A percentile compares a stretch with the other conserved stretches of the same genome.
These are phyloP conservation scores for Zoysia pacifica DNA, from an alignment of 176 grass and related monocot species.

Conservation along the genomic window DNA sequence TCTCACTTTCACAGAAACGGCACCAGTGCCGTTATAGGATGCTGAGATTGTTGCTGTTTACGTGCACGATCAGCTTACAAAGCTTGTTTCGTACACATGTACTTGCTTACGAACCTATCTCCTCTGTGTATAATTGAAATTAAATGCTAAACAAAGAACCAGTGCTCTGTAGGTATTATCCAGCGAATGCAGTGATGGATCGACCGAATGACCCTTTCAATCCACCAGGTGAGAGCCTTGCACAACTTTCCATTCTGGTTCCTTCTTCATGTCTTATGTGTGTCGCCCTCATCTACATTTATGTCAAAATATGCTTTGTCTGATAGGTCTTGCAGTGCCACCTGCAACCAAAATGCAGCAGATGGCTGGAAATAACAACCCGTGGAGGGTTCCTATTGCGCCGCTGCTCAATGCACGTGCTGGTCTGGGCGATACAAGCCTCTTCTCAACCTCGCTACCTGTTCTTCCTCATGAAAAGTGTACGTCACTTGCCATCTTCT, in stretches of 20 bases:
- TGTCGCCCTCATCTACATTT: not conserved
- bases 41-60: not conserved
- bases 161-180: constrained; percentile 23
- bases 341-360: constrained; percentile 27
- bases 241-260: not conserved
- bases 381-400: constrained; percentile 36
- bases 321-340: constrained; percentile 42
- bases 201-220: constrained; percentile 28
- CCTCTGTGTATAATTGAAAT: not conserved
- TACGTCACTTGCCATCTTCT: constrained; percentile 21
- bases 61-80: not conserved
- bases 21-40: not conserved
- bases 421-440: constrained; percentile 57
- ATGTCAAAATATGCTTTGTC: not conserved
- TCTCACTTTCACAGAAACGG: too few species aligned
- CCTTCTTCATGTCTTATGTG: not conserved
- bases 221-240: constrained; percentile 35
- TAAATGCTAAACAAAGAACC: not conserved
- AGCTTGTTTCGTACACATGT: not conserved
- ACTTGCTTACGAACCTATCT: not conserved
- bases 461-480: constrained; percentile 74
- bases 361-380: constrained; percentile 38
- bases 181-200: constrained; percentile 45
- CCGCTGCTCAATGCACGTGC: not conserved
- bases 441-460: constrained; percentile 89